These are phyloP conservation scores for Suillus subaureus DNA, from an alignment of 768 basidiomycete genomes.

Conservation along the genomic window DNA sequence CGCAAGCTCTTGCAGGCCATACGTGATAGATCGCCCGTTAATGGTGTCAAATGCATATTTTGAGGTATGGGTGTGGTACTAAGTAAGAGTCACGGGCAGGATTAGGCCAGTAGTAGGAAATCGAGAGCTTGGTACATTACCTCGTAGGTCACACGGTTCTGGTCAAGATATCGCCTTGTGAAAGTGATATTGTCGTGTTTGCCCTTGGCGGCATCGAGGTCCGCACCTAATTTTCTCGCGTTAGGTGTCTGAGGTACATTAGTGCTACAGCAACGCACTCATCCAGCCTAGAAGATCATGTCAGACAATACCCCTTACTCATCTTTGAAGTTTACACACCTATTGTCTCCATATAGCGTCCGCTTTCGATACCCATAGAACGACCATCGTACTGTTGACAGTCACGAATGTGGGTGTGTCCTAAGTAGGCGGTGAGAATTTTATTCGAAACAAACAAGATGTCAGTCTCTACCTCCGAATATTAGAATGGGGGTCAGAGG, in stretches of 20 bases:
- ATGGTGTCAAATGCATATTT: slow-evolving; percentile 62
- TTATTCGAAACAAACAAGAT: background rate
- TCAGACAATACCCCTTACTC: background rate
- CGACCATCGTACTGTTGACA: slow-evolving; percentile 70
- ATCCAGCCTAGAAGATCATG: slow-evolving; percentile 49
- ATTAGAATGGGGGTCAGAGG: slow-evolving; percentile 79
- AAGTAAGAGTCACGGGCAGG: slow-evolving; percentile 8
- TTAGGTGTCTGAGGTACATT: background rate
- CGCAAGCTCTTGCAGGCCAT: slow-evolving; percentile 54
- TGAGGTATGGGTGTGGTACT: slow-evolving; percentile 66
- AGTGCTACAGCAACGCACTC: slow-evolving; percentile 43
- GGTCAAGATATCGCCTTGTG: slow-evolving; percentile 74
- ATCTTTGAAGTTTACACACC: slow-evolving; percentile 44
- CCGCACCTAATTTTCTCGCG: slow-evolving; percentile 39
- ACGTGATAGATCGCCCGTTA: slow-evolving; percentile 54
- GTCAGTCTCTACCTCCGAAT: slow-evolving; percentile 58
- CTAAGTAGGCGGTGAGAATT: slow-evolving; percentile 28
- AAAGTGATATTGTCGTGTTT: slow-evolving; percentile 57
- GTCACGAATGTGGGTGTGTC: slow-evolving; percentile 80
- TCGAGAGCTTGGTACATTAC: slow-evolving; percentile 29
- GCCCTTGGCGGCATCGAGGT: slow-evolving; percentile 42
- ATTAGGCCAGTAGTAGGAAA: background rate
- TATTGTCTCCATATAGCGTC: slow-evolving; percentile 92
- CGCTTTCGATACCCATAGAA: slow-evolving; percentile 79
- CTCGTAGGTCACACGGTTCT: slow-evolving; percentile 77